These are phyloP conservation scores for Boletus sp. DNA, from an alignment of 768 basidiomycete genomes.

Conservation along the genomic window DNA sequence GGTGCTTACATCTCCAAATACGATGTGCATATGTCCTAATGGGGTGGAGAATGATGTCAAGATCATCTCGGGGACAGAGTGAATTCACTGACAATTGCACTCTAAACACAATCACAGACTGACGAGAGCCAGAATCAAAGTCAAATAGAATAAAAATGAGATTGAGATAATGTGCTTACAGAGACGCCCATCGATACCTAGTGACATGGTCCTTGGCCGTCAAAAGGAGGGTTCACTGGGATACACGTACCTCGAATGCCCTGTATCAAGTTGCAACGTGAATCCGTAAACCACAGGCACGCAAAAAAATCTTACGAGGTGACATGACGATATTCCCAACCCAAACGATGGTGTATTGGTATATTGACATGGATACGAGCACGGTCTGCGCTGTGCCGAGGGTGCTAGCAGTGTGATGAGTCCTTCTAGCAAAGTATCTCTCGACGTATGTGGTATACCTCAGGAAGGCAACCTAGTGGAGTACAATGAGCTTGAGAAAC, in stretches of 20 bases:
- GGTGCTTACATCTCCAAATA: constrained; percentile 36
- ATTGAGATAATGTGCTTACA: constrained; percentile 10
- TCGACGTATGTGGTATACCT: constrained; percentile 12
- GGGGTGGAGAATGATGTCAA: constrained; percentile 3
- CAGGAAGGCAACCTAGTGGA: constrained; percentile 29
- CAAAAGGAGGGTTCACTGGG: not conserved
- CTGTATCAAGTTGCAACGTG: constrained; percentile 5
- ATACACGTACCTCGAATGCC: constrained; percentile 26
- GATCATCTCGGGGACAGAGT: not conserved
- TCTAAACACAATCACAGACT: constrained; percentile 36
- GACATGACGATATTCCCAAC: constrained; percentile 25
- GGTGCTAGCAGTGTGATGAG: constrained; percentile 14
- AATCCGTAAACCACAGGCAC: not conserved
- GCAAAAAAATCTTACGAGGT: constrained; percentile 20
- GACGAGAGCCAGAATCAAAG: not conserved
- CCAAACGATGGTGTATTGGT: constrained; percentile 33
- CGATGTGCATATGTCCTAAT: constrained; percentile 37
- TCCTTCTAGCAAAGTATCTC: not conserved
- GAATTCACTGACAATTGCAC: constrained; percentile 33
- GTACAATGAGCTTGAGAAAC: not conserved
- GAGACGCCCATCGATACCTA: constrained; percentile 39
- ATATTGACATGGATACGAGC: constrained; percentile 32
- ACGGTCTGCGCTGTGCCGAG: constrained; percentile 30
- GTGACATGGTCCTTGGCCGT: not conserved
- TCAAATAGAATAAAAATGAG: not conserved